Evolutionary conservation across 176 grass and related monocot species (phyloP), one percentile per base, ranked within the genome.

Genomic region (Cenchrus purpureus): DNA sequence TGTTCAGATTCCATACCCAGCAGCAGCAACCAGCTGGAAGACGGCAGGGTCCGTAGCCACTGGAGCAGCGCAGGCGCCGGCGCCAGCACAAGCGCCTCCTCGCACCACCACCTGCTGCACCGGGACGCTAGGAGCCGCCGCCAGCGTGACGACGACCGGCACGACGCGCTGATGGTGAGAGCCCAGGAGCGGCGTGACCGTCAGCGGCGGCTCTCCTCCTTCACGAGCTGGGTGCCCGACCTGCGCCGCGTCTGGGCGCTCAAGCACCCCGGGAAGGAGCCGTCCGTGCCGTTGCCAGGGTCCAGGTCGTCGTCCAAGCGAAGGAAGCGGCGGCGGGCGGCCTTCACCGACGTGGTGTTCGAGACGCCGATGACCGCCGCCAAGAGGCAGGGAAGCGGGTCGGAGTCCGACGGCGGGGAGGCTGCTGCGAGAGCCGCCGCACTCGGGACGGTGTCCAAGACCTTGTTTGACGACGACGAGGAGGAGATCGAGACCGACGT

Each of bases 201-300:
- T 44, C 83, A 98, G 57, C 73, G 91, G 71, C 84, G 94, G 49
- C 54, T 95, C 64, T 90, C 90, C 28, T 96, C 93, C 12, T 96
- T 94, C 88, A 99, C 97, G 10, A 99, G 97, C 75, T 96, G 91
- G 89, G 82, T 92, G 46, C 97, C 97, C 2, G 90, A 99, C 77
- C 90, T 99, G 71, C 85, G 84, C 49, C 93, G 90, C 28, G 86
- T 96, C 46, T 99, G 97, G 93, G 86, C 97, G 40, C 89, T 92
- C 32, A 94, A 94, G 80, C 89, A 90, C 69, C 91, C 86, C 3
- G 92, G 88, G 69, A 88, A 88, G 16, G 88, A 94, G 14, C 83
- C 77, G 29, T 19, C 68, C 74, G 76, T 12, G n/a, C 65, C 2
- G 4, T 65, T 71, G 75, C 53, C 63, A 0, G 15, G n/a, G 65